Conservation (phyloP, 2,329 filamentous ascomycete genomes). For the Tolypocladium tundrense region DNA sequence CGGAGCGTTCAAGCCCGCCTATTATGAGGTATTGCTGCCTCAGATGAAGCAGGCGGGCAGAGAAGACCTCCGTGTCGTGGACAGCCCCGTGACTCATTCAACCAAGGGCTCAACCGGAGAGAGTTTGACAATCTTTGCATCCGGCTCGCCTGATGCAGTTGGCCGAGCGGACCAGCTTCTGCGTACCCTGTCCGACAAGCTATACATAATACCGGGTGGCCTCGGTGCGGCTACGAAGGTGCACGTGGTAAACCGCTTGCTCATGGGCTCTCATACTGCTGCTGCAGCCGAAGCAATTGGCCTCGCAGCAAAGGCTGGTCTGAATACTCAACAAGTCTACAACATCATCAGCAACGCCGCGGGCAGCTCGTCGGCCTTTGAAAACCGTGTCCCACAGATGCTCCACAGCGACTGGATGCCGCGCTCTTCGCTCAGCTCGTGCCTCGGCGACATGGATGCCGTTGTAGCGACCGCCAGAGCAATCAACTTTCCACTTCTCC, state of each 20-base stretch:
- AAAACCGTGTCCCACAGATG: conserved; percentile 43
- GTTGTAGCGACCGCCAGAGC: conserved; percentile 18
- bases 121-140: not conserved
- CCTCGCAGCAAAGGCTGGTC: conserved; percentile 34
- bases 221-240: conserved; percentile 41
- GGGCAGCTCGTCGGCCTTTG: conserved; percentile 42
- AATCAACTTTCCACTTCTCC: conserved; percentile 22
- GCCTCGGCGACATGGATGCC: conserved; percentile 22
- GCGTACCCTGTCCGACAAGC: conserved; percentile 45
- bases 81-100: not conserved
- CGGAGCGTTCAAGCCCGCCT: not conserved
- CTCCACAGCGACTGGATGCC: conserved; percentile 36
- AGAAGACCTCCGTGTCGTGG: not conserved
- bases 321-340: conserved; percentile 27
- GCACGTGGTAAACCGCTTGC: conserved; percentile 43
- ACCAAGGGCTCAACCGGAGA: not conserved
- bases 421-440: conserved; percentile 23
- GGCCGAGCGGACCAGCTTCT: conserved; percentile 37
- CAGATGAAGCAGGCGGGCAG: not conserved
- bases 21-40: not conserved
- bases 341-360: conserved; percentile 17
- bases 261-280: conserved; percentile 40
- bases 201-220: conserved; percentile 39
- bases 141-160: not conserved
- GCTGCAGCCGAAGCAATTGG: conserved; percentile 42